Evolutionary conservation across 2,329 filamentous ascomycete species (phyloP), one percentile per base, ranked within the genome.

Genomic region (Graphilbum fragrans): DNA sequence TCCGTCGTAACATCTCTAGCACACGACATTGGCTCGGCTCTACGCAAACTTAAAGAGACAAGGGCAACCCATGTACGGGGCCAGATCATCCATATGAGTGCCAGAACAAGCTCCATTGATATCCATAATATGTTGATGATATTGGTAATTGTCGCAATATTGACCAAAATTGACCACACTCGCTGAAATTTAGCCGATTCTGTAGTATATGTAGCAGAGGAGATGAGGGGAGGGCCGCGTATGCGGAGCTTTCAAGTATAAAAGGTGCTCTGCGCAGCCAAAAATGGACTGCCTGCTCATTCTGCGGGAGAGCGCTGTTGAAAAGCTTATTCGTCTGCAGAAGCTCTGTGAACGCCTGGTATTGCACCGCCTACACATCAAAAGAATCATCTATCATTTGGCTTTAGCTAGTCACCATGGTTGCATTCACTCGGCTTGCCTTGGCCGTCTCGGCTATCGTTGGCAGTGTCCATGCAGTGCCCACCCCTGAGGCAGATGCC

Each of bases 401-500:
- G n/a, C n/a, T n/a, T n/a, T n/a, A n/a, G n/a, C n/a, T 14, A 29
- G 8, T 29, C 25, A 29, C 25, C 25, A 29, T 29, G 25, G 25
- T 29, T 29, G 25, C 25, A 8, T 29, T 29, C 14, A 14, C 8
- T 14, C 25, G 14, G 25, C 25, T 29, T 14, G 25, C 25, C 8
- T 14, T 29, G 8, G 25, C 14, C 8, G 25, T 14, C 8, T 29
- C 25, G 8, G 25, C 25, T n/a, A n/a, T n/a, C 25, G 25, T 29
- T 8, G 25, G 8, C 25, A 14, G 25, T 14, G 25, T 29, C 8
- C 25, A 8, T 29, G 25, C 25, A 14, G 25, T 14, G 25, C 25
- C 54, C 25, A 38, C 47, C 16, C 44, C 47, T 17, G 47, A 41
- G 5, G n/a, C n/a, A n/a, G n/a, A n/a, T n/a, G 42, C 45, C 4